A percentile compares a stretch with the other conserved stretches of the same genome.
phyloP scores from a whole-genome alignment of 2,329 filamentous ascomycete species.

The Dactylellina cionopaga region DNA sequence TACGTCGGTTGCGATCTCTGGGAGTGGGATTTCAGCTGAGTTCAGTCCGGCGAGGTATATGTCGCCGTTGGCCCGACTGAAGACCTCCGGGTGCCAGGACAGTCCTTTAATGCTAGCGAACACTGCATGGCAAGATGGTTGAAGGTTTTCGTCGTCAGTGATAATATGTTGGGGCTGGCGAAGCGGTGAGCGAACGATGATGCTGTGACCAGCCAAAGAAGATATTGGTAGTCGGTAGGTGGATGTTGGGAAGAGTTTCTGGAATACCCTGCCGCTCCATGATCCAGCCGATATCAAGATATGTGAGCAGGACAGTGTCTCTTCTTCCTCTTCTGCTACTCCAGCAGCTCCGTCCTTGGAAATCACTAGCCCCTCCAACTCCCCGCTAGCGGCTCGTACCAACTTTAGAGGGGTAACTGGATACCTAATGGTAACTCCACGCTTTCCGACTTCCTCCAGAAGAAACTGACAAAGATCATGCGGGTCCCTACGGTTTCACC shows the following conservation, averaged over 20 bases:
- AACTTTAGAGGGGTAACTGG: conserved; percentile 63
- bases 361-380: conserved; percentile 27
- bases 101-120: conserved; percentile 70
- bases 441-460: conserved; percentile 67
- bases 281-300: conserved; percentile 75
- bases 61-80: conserved; percentile 72
- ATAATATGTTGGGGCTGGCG: neutral
- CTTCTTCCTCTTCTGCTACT: conserved; percentile 8
- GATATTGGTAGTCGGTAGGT: conserved; percentile 67
- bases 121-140: conserved; percentile 68
- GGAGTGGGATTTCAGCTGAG: conserved; percentile 69
- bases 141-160: neutral
- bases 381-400: conserved; percentile 9
- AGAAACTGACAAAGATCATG: conserved; percentile 73
- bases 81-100: conserved; percentile 75
- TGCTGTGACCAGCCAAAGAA: conserved; percentile 75
- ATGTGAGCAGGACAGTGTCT: conserved; percentile 69
- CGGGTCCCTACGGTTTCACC: conserved; percentile 65
- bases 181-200: conserved; percentile 71
- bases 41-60: conserved; percentile 81
- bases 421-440: conserved; percentile 74
- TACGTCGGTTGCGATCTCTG: conserved; percentile 63
- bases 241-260: conserved; percentile 71
- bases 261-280: conserved; percentile 76
- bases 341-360: conserved; percentile 56